Evolutionary conservation across 1,284 basidiomycete species (phyloP).

Genomic region (Peniophora sp.): DNA sequence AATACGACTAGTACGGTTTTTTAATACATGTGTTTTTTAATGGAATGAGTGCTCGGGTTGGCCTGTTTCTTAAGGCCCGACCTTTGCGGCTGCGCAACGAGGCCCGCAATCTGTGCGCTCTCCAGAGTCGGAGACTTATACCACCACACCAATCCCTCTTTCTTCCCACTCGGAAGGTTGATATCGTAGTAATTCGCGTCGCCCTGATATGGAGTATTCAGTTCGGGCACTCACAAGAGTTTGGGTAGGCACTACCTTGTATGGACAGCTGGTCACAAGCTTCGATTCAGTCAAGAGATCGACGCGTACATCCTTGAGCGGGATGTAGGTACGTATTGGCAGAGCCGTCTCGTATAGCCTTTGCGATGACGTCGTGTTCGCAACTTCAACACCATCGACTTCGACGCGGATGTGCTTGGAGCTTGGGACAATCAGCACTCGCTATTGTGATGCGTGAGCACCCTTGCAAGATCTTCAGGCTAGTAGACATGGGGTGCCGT

Average conservation of each 20-base stretch:
- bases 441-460: conserved; percentile 25
- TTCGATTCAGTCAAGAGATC: conserved; percentile 42
- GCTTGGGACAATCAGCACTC: conserved; percentile 51
- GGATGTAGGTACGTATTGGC: conserved; percentile 52
- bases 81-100: too few species aligned
- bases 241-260: conserved; percentile 40
- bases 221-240: neutral
- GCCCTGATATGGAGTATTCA: conserved; percentile 30
- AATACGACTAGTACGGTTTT: too few species aligned
- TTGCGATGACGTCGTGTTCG: conserved; percentile 44
- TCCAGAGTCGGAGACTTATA: conserved; percentile 47
- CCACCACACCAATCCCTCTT: conserved; percentile 54
- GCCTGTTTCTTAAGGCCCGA: too few species aligned
- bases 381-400: conserved; percentile 52
- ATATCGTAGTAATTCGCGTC: conserved; percentile 52
- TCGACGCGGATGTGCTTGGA: conserved; percentile 55
- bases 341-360: conserved; percentile 54
- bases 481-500: too few species aligned
- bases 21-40: too few species aligned
- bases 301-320: conserved; percentile 44
- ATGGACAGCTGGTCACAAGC: conserved; percentile 45
- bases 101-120: conserved; percentile 41
- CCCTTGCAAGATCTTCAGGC: too few species aligned
- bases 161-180: conserved; percentile 33
- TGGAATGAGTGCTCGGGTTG: neutral